Conservation (phyloP, 1,284 basidiomycete species). For the Cryptococcus sp. region DNA sequence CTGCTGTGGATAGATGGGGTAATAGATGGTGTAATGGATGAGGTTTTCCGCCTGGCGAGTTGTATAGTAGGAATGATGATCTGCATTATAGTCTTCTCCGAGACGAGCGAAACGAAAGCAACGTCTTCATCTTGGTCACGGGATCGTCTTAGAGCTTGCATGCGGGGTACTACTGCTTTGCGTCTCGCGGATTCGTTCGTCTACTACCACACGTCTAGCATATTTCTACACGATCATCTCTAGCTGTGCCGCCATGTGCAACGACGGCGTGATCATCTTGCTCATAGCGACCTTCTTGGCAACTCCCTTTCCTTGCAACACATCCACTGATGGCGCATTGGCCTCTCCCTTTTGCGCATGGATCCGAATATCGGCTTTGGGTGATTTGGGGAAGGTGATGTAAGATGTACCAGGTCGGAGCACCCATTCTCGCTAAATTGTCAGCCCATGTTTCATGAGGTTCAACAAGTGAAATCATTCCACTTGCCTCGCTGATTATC, state of each 20-base stretch:
- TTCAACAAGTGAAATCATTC: background rate
- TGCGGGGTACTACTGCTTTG: no score
- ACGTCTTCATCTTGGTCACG: no score
- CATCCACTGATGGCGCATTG: constrained; percentile 9
- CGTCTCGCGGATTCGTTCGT: no score
- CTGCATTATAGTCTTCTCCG: no score
- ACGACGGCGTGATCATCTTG: constrained; percentile 42
- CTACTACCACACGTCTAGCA: no score
- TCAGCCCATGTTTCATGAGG: constrained; percentile 6
- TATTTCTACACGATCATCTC: constrained; percentile 48
- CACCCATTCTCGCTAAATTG: constrained; percentile 37
- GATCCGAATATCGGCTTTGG: constrained; percentile 21
- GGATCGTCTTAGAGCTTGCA: no score
- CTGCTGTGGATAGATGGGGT: constrained; percentile 64
- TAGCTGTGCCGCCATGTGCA: constrained; percentile 43
- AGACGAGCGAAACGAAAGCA: no score
- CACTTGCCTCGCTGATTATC: constrained; percentile 34
- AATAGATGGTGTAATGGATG: constrained; percentile 66
- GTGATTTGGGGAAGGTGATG: constrained; percentile 35
- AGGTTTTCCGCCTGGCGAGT: no score
- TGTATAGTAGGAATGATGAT: no score
- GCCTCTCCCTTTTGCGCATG: constrained; percentile 13
- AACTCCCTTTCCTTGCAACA: constrained; percentile 27
- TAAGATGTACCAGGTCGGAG: constrained; percentile 40
- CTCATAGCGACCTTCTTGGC: constrained; percentile 35